Conservation (phyloP, 169 alveolate species). For the Babesia ovis region DNA sequence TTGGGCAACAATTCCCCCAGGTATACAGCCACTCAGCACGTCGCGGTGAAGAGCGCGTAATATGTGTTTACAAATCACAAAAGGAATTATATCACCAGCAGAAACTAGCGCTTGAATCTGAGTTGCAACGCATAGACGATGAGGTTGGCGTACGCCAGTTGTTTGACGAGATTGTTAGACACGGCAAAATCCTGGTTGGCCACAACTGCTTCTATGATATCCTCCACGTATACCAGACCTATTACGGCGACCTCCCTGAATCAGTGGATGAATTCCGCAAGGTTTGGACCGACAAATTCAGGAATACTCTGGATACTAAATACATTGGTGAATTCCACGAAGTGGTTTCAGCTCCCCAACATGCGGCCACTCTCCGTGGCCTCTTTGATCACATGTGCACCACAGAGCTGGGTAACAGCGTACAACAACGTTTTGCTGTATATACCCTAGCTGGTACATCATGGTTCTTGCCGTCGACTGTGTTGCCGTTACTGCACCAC, state of each 20-base stretch:
- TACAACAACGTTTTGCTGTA: not conserved
- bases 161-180: constrained; percentile 74
- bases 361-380: constrained; percentile 82
- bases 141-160: constrained; percentile 82
- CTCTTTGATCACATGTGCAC: constrained; percentile 62
- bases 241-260: constrained; percentile 82
- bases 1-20: constrained; percentile 79
- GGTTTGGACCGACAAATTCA: constrained; percentile 78
- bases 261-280: constrained; percentile 76
- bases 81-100: constrained; percentile 75
- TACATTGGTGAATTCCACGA: constrained; percentile 81
- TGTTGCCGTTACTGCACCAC: constrained; percentile 3
- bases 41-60: constrained; percentile 70
- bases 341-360: constrained; percentile 68
- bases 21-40: constrained; percentile 78
- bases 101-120: constrained; percentile 57
- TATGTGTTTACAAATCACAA: constrained; percentile 77
- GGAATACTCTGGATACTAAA: constrained; percentile 81
- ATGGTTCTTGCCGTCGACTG: constrained; percentile 37
- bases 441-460: constrained; percentile 37
- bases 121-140: constrained; percentile 68
- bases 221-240: constrained; percentile 83
- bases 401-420: not conserved
- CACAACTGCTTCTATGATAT: constrained; percentile 88
- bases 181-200: constrained; percentile 78